Conservation (phyloP, 2,329 filamentous ascomycete genomes). For the Hirsutella minnesotensis region DNA sequence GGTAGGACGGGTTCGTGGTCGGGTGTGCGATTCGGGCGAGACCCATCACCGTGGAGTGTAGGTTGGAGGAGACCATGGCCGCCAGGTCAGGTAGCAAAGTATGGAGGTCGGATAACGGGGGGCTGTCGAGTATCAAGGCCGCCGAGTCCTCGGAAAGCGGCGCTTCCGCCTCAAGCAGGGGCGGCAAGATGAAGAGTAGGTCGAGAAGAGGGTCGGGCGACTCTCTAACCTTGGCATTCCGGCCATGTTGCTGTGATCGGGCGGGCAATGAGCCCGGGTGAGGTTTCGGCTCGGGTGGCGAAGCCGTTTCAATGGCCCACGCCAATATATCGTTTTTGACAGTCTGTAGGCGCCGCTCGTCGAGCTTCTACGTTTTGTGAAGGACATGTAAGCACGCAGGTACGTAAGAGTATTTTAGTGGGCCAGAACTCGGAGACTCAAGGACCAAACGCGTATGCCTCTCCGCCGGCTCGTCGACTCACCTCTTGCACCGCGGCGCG, state of each 20-base stretch:
- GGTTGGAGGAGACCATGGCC: constrained; percentile 33
- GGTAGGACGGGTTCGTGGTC: constrained; percentile 39
- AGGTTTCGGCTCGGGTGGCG: constrained; percentile 15
- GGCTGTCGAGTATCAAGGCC: constrained; percentile 33
- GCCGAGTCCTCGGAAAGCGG: constrained; percentile 23
- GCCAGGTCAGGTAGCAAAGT: constrained; percentile 35
- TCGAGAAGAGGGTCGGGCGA: constrained; percentile 36
- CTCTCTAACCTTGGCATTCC: constrained; percentile 3
- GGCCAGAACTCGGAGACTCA: too few species aligned
- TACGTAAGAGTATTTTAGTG: too few species aligned
- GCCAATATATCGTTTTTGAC: constrained; percentile 40
- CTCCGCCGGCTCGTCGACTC: constrained; percentile 3
- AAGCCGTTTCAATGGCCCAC: constrained; percentile 35
- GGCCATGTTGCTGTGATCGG: background rate
- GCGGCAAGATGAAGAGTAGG: constrained; percentile 41
- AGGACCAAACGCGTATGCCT: too few species aligned
- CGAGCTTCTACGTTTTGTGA: constrained; percentile 30
- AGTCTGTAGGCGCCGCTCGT: constrained; percentile 31
- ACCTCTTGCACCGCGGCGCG: constrained; percentile 39
- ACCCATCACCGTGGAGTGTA: constrained; percentile 35
- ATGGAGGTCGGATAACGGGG: constrained; percentile 36
- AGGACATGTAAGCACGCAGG: background rate
- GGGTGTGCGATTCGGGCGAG: constrained; percentile 37
- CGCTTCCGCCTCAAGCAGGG: constrained; percentile 28
- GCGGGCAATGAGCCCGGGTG: background rate